Base-by-base conservation (phyloP, 202 grass and related monocot genomes). In the Zoysia matrella region DNA sequence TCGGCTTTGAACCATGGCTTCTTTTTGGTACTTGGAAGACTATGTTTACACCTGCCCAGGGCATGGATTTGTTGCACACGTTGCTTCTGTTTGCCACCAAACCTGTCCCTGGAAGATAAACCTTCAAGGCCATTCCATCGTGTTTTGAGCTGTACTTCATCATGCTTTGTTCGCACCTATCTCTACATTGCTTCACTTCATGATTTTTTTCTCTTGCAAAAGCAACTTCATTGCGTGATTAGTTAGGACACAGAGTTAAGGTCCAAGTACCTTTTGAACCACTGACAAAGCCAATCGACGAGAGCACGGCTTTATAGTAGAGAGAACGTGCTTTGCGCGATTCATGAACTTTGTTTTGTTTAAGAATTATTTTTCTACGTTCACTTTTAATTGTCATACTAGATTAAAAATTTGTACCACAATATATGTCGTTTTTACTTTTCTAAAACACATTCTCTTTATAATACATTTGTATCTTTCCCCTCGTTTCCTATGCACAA, bases 71-170 rank as follows among this genome's bases (percentile, higher is more conserved):
- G 74, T 66, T 83, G 22, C 78, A 14, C 54, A 43, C 47, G 68
- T 83, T 90, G 68, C 79, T 69, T 79, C 52, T 14, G 14, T 45
- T 46, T 18, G 72, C 48, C 46, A 77, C 67, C 67, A 77, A 77
- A 3, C 13, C 4, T 52, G 60, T 62, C 18, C 52, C 64, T 15
- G 5, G 53, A 72, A 43, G 52, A 9, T 42, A 64, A 82, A 12
- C 18, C 78, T 89, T 62, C 1, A 45, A 74, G 71, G 75, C 69
- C 69, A 69, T 75, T 49, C 50, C 36, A 47, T 2, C 55, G 15
- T 50, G 16, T 11, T 82, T 84, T 75, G 47, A 70, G 87, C 87
- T 81, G 72, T 71, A 71, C 49, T 36, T 65, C 64, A 76, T 45
- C 13, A 47, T n/a, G 30, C 42, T 30, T 73, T 61, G 60, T 74